Conservation (phyloP, 2,329 filamentous ascomycete species). For the Rhinocladiella similis region DNA sequence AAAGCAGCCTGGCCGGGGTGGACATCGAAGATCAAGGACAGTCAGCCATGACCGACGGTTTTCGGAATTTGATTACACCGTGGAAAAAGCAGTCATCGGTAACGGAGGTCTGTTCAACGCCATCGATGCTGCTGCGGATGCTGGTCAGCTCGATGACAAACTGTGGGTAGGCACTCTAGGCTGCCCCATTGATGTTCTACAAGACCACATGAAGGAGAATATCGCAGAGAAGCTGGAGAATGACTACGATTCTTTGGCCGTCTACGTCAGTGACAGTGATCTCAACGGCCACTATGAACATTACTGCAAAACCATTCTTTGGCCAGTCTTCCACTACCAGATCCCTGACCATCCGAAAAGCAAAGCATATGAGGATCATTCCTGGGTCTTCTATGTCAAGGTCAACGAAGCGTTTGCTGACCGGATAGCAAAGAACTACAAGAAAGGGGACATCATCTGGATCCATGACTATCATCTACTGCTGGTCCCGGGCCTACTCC, state of each 20-base stretch:
- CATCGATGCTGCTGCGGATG: constrained; percentile 72
- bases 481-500: constrained; percentile 83
- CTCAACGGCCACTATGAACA: constrained; percentile 93
- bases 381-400: constrained; percentile 90
- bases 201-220: constrained; percentile 72
- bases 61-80: constrained; percentile 75
- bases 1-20: neutral
- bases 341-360: constrained; percentile 97
- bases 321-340: constrained; percentile 98
- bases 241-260: constrained; percentile 71
- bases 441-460: constrained; percentile 90
- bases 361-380: constrained; percentile 97
- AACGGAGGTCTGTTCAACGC: constrained; percentile 92
- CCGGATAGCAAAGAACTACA: constrained; percentile 87
- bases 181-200: constrained; percentile 87
- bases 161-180: constrained; percentile 92
- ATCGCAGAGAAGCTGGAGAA: constrained; percentile 80
- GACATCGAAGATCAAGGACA: constrained; percentile 30
- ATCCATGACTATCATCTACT: constrained; percentile 94
- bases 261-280: constrained; percentile 82
- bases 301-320: constrained; percentile 96
- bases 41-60: constrained; percentile 70
- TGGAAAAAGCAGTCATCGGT: constrained; percentile 83
- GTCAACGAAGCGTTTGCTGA: constrained; percentile 93
- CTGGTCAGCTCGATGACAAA: constrained; percentile 69